Evolutionary conservation across 305 asterid species (phyloP).

Genomic region (Stenogyne calaminthoides): DNA sequence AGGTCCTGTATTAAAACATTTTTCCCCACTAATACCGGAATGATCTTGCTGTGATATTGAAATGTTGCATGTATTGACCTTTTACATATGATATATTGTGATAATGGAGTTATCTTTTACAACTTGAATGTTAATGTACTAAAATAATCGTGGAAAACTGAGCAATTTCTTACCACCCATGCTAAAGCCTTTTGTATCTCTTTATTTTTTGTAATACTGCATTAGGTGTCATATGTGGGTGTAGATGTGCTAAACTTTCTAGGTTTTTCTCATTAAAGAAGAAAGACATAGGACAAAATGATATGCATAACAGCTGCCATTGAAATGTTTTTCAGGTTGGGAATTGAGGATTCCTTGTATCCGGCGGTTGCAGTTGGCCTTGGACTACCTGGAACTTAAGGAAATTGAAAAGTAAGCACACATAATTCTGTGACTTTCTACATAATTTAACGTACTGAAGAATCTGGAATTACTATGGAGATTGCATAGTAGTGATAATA

Average conservation of each 20-base stretch:
- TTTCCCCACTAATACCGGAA: constrained; percentile 23
- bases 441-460: constrained; percentile 18
- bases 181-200: constrained; percentile 10
- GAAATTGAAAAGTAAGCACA: constrained; percentile 79
- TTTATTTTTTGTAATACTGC: constrained; percentile 16
- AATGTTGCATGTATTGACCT: constrained; percentile 17
- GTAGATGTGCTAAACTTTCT: constrained; percentile 17
- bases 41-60: constrained; percentile 7
- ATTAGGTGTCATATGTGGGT: constrained; percentile 16
- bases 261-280: constrained; percentile 29
- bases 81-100: not conserved
- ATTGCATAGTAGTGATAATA: constrained; percentile 7
- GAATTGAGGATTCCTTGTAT: constrained; percentile 71
- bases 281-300: constrained; percentile 17
- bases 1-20: not conserved
- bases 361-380: constrained; percentile 88
- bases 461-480: constrained; percentile 17
- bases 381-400: constrained; percentile 82
- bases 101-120: constrained; percentile 13
- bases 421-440: constrained; percentile 22
- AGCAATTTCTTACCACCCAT: constrained; percentile 10
- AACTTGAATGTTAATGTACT: not conserved
- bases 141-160: constrained; percentile 26
- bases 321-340: constrained; percentile 69
- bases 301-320: constrained; percentile 28